Evolutionary conservation across 306 rosid genomes (phyloP), one percentile per base, ranked within the genome.

Genomic region (Cucurbita moschata): DNA sequence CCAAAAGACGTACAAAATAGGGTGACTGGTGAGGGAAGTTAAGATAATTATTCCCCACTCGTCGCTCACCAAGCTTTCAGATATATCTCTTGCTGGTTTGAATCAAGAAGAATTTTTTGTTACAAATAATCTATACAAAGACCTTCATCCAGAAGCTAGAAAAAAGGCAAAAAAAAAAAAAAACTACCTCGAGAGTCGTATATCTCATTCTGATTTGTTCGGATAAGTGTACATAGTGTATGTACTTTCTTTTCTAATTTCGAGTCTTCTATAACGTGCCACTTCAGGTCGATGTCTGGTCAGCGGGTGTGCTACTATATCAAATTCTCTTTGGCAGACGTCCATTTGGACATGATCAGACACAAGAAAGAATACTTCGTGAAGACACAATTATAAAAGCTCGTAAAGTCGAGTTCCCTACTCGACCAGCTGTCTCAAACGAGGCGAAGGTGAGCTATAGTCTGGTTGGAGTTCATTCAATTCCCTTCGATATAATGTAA

Each of bases 311-410:
- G 78, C 72, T 95, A 69, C 81, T 91, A 75, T 95, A 89, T 80
- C 99, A 95, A 89, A 91, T 95, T 96, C 96, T 95, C 76, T 91
- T 91, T 76, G 99, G 99, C 6, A 85, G 78, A 80, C 97, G 99
- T 15, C 99, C 99, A 52, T 95, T 95, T 14, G 99, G 99, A 75
- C 99, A 95, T 59, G 97, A 95, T 80, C 97, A 95, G 84, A 76
- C 91, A 8, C 99, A 95, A 81, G 97, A 95, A 81, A 84, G 97
- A 68, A 95, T 95, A 84, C 89, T 95, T 63, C 96, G 96, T 4
- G 99, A 95, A 81, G 99, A 95, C 85, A 95, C 99, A 14, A 95
- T 95, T 63, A 95, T 95, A 64, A 89, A 95, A 84, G 99, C 99
- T 51, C 96, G 96, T 50, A 91, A 84, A 79, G 97, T 95, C 76